phyloP scores from a whole-genome alignment of 75 land plant species.

The Sequoia sempervirens region DNA sequence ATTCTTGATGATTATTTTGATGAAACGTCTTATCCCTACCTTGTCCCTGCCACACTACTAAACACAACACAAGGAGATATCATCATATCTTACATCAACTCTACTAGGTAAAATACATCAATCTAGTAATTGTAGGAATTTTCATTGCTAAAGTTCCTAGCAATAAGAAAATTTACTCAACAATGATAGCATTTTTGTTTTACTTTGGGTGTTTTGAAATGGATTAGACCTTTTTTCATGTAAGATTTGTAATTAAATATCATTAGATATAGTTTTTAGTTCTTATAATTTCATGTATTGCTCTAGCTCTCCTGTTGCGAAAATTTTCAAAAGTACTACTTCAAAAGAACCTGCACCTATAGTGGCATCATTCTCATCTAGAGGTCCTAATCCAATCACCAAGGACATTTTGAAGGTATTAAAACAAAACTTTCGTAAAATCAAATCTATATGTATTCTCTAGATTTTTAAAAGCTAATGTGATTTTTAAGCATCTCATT shows the following conservation, averaged over 20 bases:
- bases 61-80: not conserved
- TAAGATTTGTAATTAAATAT: too few relatives aligned
- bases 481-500: too few relatives aligned
- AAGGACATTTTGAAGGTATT: conserved; percentile 39
- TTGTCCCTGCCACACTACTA: conserved; percentile 6
- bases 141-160: too few relatives aligned
- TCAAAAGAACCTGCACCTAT: conserved; percentile 18
- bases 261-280: not conserved
- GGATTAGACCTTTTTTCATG: too few relatives aligned
- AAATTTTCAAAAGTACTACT: conserved; percentile 12
- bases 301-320: conserved; percentile 20
- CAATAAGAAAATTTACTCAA: conserved; percentile 1
- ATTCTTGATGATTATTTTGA: not conserved
- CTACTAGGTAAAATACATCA: conserved; percentile 12
- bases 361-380: conserved; percentile 59
- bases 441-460: too few relatives aligned
- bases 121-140: too few relatives aligned
- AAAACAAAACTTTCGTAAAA: too few relatives aligned
- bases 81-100: conserved; percentile 22
- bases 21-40: not conserved
- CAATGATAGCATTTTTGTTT: conserved; percentile 3
- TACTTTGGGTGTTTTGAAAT: too few relatives aligned
- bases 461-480: too few relatives aligned
- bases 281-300: not conserved
- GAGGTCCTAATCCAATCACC: conserved; percentile 44